phyloP scores from a whole-genome alignment of 2,329 filamentous ascomycete species.

The Aureobasidium zeae region DNA sequence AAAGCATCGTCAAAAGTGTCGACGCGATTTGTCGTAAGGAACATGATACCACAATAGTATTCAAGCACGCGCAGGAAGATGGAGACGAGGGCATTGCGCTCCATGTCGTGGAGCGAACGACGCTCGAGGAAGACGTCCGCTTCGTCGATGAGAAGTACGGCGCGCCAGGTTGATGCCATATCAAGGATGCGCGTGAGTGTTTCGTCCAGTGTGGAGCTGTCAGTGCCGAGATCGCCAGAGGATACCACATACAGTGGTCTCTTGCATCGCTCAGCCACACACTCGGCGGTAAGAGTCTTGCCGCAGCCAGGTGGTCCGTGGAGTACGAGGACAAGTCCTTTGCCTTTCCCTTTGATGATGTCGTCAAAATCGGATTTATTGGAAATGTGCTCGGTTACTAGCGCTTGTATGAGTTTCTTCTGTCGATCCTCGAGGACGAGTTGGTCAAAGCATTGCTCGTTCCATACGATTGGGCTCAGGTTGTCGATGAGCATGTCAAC shows the following conservation, averaged over 20 bases:
- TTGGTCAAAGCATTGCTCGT: slow-evolving; percentile 25
- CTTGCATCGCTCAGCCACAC: slow-evolving; percentile 15
- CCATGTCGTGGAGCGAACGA: slow-evolving; percentile 4
- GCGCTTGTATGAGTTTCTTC: slow-evolving; percentile 27
- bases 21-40: slow-evolving; percentile 32
- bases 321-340: slow-evolving; percentile 31
- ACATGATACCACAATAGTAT: slow-evolving; percentile 33
- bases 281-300: slow-evolving; percentile 30
- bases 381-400: slow-evolving; percentile 26
- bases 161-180: slow-evolving; percentile 19
- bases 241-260: slow-evolving; percentile 11
- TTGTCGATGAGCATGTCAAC: slow-evolving; percentile 29
- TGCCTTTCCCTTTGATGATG: slow-evolving; percentile 30
- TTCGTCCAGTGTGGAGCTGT: not conserved
- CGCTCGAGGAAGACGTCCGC: slow-evolving; percentile 30
- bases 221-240: slow-evolving; percentile 7
- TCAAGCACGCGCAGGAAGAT: slow-evolving; percentile 34
- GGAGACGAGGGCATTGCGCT: slow-evolving; percentile 22
- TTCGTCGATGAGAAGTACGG: slow-evolving; percentile 33
- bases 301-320: slow-evolving; percentile 31
- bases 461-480: slow-evolving; percentile 26
- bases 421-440: slow-evolving; percentile 26
- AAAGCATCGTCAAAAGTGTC: slow-evolving; percentile 12
- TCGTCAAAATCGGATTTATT: slow-evolving; percentile 24
- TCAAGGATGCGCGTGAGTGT: not conserved